Base-by-base conservation (phyloP, 2,329 filamentous ascomycete species). In the Penicillium olsonii region DNA sequence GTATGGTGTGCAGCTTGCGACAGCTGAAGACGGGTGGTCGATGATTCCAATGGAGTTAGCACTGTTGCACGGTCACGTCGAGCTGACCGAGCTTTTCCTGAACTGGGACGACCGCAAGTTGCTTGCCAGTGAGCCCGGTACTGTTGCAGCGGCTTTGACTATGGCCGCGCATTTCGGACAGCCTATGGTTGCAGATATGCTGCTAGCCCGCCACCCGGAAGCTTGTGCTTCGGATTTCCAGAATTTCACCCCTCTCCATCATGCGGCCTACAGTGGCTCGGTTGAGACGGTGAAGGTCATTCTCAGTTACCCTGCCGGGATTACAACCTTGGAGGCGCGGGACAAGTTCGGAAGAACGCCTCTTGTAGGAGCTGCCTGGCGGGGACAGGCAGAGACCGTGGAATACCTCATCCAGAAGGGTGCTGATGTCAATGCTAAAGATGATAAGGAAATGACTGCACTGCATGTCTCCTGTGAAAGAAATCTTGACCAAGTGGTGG, bases 211-310 rank as follows among this genome's bases (percentile, higher is more conserved):
- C 7, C 42, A 44, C 18, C 42, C 42, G 2, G 33, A 44, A 18
- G 34, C 33, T 18, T 44, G 20, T 19, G 10, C 12, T 1, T 20
- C 34, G 10, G 33, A 44, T 5, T 44, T 44, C 15, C 42, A 22
- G 17, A 35, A 37, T 4, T 37, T 5, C 11, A 44, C 42, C 8
- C 31, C 17, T 26, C 42, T 44, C n/a, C 42, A 44, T 19, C 33
- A 44, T 29, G 42, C 42, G 26, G 42, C 42, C 12, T 44, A 37
- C 24, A 44, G 42, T 20, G 33, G 42, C 11, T 44, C 42, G 15
- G 33, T 44, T 14, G 42, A 44, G 10, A 44, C 42, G 1, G 42
- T 44, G 5, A 44, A 44, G 26, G 34, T 44, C 2, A 37, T 44
- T 19, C 11, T 44, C 2, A 15, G 15, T 5, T 33, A 37, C 20